Evolutionary conservation across 805 yeast species (phyloP).

Genomic region (Diddensiella transvaalensis): DNA sequence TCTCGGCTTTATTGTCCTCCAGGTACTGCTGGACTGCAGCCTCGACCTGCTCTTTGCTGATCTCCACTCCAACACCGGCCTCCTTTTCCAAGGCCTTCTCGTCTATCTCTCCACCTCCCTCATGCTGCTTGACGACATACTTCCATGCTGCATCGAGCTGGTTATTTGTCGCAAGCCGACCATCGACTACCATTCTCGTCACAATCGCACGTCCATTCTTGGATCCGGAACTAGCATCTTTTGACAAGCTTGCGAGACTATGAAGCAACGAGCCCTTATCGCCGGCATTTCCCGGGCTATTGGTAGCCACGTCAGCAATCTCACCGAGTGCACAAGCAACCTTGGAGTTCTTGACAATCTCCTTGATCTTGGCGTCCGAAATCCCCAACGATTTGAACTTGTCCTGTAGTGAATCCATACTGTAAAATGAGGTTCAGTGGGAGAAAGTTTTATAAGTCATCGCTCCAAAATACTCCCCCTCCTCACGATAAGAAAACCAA

Average conservation of each 20-base stretch:
- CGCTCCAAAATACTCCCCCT: too few species aligned
- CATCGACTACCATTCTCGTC: conserved; percentile 59
- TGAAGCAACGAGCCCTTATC: conserved; percentile 61
- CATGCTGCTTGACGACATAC: conserved; percentile 59
- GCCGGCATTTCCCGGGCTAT: conserved; percentile 42
- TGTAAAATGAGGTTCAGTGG: too few species aligned
- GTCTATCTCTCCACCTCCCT: conserved; percentile 34
- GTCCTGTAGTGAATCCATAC: conserved; percentile 8
- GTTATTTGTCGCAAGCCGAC: conserved; percentile 58
- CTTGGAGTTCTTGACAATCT: conserved; percentile 80
- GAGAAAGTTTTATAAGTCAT: too few species aligned
- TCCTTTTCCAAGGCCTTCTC: conserved; percentile 52
- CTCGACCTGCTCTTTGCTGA: conserved; percentile 64
- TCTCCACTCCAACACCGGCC: conserved; percentile 73
- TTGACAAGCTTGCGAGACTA: conserved; percentile 68
- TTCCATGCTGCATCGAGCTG: conserved; percentile 77
- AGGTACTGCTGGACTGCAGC: conserved; percentile 57
- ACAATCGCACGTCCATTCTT: conserved; percentile 48
- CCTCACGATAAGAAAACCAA: too few species aligned
- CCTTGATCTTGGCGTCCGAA: conserved; percentile 53
- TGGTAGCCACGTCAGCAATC: conserved; percentile 42
- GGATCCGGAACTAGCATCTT: conserved; percentile 44
- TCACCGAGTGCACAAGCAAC: conserved; percentile 67
- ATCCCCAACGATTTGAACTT: conserved; percentile 26
- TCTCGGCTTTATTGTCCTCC: conserved; percentile 52